Evolutionary conservation across 371 early-diverging fungal species (phyloP), one percentile per base, ranked within the genome.

Genomic region (Mortierella sp.): DNA sequence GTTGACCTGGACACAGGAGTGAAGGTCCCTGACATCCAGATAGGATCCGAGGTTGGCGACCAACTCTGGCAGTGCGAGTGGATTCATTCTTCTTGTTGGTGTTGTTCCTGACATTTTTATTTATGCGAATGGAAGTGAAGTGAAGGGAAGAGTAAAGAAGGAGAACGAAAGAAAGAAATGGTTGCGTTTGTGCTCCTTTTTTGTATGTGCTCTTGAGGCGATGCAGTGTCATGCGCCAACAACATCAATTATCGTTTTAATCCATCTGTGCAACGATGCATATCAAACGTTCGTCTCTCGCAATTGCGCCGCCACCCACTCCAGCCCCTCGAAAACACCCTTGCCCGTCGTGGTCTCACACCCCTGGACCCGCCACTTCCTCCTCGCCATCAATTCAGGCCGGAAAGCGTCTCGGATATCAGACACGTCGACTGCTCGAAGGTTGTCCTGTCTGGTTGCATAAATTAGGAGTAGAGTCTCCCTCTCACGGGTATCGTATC

Each of bases 281-380:
- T 6, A 47, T 5, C 22, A 22, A 5, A 4, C 7, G 24, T 29
- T 29, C 55, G n/a, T n/a, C n/a, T n/a, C 31, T 3, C 31, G 24
- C 14, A 53, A 13, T 53, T 53, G 55, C 13, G 55, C 29, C 14
- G 55, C 16, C 11, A 53, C 31, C 55, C 55, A 53, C 29, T 53
- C 55, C 55, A 53, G 14, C 6, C 55, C 55, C 29, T 53, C 31
- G 13, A 29, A 14, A 29, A 53, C 4, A 5, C 55, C 55, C 55
- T 53, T 16, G 14, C 29, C 31, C 14, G 29, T 53, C 31, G 55
- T 29, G 26, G 29, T 14, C 24, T 29, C 29, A 53, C 55, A 53
- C 55, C 55, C 55, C 55, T 53, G 55, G 6, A 53, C 29, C 31
- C 55, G 55, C 55, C 55, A 53, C 31, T 53, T 53, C 29, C 31